Conservation (phyloP, 2,329 filamentous ascomycete species). For the Fusarium coicis region DNA sequence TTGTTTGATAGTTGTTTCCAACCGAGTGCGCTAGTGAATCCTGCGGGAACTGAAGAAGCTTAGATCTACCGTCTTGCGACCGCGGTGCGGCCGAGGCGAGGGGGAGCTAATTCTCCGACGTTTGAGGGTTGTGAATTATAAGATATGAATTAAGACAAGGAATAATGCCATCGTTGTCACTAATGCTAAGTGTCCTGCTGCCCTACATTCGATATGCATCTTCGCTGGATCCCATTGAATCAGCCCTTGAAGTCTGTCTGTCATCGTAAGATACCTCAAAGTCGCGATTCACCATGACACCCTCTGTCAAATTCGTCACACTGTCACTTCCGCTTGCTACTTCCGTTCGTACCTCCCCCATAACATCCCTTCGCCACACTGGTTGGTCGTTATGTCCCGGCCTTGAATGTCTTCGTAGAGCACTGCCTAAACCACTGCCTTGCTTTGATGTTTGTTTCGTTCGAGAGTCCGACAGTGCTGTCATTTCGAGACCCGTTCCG, state of each 20-base stretch:
- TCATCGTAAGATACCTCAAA: conserved; percentile 42
- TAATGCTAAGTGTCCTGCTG: no score
- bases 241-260: conserved; percentile 15
- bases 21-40: not conserved
- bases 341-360: not conserved
- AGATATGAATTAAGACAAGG: not conserved
- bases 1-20: not conserved
- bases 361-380: conserved; percentile 27
- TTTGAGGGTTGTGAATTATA: not conserved
- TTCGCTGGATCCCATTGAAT: conserved; percentile 34
- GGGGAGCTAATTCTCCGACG: not conserved
- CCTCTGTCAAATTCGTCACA: conserved; percentile 38
- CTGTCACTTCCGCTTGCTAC: conserved; percentile 36
- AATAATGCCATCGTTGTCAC: not conserved
- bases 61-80: not conserved
- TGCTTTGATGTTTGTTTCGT: conserved; percentile 17
- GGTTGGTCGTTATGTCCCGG: not conserved
- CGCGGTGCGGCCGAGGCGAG: not conserved
- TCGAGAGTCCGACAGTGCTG: conserved; percentile 6
- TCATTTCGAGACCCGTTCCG: conserved; percentile 32
- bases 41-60: not conserved
- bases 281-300: conserved; percentile 36
- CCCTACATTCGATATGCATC: conserved; percentile 26
- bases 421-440: not conserved
- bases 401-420: conserved; percentile 3